A percentile compares a stretch with the other conserved stretches of the same genome.
phyloP scores from a whole-genome alignment of 768 basidiomycete species.

The Leccinum longicurvipes region DNA sequence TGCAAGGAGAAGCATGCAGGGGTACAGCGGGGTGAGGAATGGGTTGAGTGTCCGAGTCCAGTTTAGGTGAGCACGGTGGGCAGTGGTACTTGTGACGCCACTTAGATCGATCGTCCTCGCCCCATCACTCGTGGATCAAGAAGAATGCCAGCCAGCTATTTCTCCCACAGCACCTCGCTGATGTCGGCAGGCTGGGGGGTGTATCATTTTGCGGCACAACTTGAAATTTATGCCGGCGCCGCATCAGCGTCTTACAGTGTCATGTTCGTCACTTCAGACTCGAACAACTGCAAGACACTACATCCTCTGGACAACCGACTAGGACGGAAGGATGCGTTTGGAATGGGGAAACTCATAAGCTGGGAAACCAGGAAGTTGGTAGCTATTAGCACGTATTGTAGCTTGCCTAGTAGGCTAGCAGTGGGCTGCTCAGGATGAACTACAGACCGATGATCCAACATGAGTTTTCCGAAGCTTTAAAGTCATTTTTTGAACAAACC shows the following conservation, averaged over 20 bases:
- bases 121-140: not conserved
- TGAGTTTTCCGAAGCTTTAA: too few species aligned
- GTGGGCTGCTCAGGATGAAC: too few species aligned
- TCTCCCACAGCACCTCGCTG: constrained; percentile 18
- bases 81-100: not conserved
- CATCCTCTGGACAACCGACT: too few species aligned
- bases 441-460: too few species aligned
- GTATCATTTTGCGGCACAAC: constrained; percentile 2
- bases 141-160: not conserved
- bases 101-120: constrained; percentile 11
- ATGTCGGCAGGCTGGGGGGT: constrained; percentile 6
- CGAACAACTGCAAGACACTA: too few species aligned
- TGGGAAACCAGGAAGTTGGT: too few species aligned
- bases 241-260: not conserved
- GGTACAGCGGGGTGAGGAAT: not conserved
- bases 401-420: too few species aligned
- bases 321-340: too few species aligned
- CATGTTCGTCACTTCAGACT: not conserved
- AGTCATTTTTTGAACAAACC: too few species aligned
- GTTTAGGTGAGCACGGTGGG: constrained; percentile 1
- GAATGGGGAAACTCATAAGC: too few species aligned
- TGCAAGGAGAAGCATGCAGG: not conserved
- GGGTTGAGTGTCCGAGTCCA: not conserved
- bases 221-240: constrained; percentile 1
- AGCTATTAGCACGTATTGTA: too few species aligned